Evolutionary conservation across 352 stramenopile genomes (phyloP).

Genomic region (Elongisporangium anandrum): DNA sequence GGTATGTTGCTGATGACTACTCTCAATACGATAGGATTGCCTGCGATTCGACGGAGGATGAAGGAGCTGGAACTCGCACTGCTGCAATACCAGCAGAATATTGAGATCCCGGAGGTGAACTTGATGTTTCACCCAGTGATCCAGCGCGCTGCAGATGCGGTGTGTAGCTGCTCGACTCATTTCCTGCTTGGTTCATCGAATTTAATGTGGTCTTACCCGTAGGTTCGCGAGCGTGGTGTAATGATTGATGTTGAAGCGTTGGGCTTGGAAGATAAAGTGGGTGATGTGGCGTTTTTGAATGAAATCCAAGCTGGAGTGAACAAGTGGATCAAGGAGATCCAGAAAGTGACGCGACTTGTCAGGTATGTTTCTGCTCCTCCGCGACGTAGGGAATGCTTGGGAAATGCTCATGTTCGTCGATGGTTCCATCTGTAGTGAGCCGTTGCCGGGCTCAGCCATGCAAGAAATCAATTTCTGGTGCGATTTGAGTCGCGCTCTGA

Average conservation of each 20-base stretch:
- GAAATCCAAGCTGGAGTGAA: slow-evolving; percentile 88
- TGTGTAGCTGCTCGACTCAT: slow-evolving; percentile 3
- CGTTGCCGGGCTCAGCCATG: slow-evolving; percentile 82
- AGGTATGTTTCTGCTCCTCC: slow-evolving; percentile 27
- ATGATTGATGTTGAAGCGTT: slow-evolving; percentile 80
- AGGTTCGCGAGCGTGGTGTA: slow-evolving; percentile 70
- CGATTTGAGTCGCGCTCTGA: slow-evolving; percentile 86
- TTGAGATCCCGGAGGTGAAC: slow-evolving; percentile 93
- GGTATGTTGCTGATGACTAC: not conserved
- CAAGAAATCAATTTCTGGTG: slow-evolving; percentile 96
- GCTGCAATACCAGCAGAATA: slow-evolving; percentile 92
- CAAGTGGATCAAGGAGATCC: slow-evolving; percentile 95
- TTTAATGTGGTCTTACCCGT: not conserved
- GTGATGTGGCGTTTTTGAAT: slow-evolving; percentile 83
- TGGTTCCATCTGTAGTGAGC: slow-evolving; percentile 35
- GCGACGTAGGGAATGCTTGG: not conserved
- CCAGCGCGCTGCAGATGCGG: slow-evolving; percentile 65
- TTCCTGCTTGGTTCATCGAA: not conserved
- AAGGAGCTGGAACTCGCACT: slow-evolving; percentile 93
- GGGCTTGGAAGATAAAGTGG: slow-evolving; percentile 76
- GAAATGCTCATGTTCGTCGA: not conserved
- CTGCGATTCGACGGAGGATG: slow-evolving; percentile 87
- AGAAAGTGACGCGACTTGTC: slow-evolving; percentile 90
- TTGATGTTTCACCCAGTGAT: slow-evolving; percentile 88
- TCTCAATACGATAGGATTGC: slow-evolving; percentile 39